phyloP scores from a whole-genome alignment of 495 filamentous ascomycete genomes.

The Daldinia vernicosa region DNA sequence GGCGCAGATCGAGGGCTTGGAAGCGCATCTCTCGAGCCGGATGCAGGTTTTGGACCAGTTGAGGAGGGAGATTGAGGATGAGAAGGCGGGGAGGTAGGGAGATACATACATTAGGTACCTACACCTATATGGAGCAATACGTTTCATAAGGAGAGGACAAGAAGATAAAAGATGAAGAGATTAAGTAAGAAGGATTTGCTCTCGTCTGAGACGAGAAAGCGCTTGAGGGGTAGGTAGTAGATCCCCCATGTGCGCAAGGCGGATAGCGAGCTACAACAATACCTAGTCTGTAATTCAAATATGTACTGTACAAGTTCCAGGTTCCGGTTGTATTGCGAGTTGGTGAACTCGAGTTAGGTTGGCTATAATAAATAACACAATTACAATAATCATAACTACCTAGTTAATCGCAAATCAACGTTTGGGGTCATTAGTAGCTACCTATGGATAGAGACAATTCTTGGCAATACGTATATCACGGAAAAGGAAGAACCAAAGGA shows the following conservation, averaged over 20 bases:
- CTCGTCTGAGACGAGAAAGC: background rate
- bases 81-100: slow-evolving; percentile 60
- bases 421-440: background rate
- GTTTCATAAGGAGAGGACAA: background rate
- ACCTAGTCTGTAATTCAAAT: slow-evolving; percentile 26
- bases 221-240: background rate
- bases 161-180: background rate
- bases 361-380: slow-evolving; percentile 6
- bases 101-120: no score
- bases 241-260: background rate
- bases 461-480: background rate
- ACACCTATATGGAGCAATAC: background rate
- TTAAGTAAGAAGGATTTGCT: background rate
- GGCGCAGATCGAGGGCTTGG: slow-evolving; percentile 76
- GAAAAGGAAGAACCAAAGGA: background rate
- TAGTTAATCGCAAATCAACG: background rate
- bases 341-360: slow-evolving; percentile 4
- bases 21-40: slow-evolving; percentile 69
- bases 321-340: slow-evolving; percentile 5
- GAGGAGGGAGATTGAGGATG: slow-evolving; percentile 69
- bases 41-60: slow-evolving; percentile 68
- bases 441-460: background rate
- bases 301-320: slow-evolving; percentile 13
- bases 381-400: slow-evolving; percentile 8
- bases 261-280: slow-evolving; percentile 13